A percentile compares a stretch with the other conserved stretches of the same genome.
Conservation (phyloP, 805 yeast genomes). For the Pichia manshurica region DNA sequence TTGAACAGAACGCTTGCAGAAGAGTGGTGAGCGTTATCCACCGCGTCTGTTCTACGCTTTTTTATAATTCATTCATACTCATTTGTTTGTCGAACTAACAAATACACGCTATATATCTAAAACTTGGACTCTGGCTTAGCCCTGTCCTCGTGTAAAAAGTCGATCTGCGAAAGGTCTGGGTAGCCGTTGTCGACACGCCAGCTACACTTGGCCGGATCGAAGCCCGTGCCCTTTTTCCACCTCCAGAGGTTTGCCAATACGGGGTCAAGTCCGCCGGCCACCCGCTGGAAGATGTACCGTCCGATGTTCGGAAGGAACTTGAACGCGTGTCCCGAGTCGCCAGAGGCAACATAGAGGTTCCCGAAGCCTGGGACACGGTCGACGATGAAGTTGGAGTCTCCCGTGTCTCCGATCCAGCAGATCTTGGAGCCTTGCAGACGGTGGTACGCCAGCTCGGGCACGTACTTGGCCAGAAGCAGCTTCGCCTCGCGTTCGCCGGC, state of each 20-base stretch:
- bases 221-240: constrained; percentile 20
- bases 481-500: constrained; percentile 29
- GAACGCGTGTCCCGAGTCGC: constrained; percentile 42
- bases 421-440: constrained; percentile 23
- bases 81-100: too few species aligned
- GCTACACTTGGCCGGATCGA: constrained; percentile 17
- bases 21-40: too few species aligned
- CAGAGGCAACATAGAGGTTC: constrained; percentile 35
- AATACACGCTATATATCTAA: too few species aligned
- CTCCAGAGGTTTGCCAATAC: constrained; percentile 26
- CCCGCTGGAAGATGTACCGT: constrained; percentile 30
- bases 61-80: too few species aligned
- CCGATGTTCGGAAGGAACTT: constrained; percentile 43
- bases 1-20: too few species aligned
- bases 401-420: constrained; percentile 35
- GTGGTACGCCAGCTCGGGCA: constrained; percentile 38
- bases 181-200: constrained; percentile 18
- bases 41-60: too few species aligned
- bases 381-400: constrained; percentile 34
- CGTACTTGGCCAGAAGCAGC: constrained; percentile 27
- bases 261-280: constrained; percentile 21
- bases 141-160: constrained; percentile 4
- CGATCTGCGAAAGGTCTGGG: constrained; percentile 12
- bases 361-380: constrained; percentile 30
- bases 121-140: too few species aligned